phyloP scores from a whole-genome alignment of 2,329 filamentous ascomycete genomes.

The Epichloe typhina region DNA sequence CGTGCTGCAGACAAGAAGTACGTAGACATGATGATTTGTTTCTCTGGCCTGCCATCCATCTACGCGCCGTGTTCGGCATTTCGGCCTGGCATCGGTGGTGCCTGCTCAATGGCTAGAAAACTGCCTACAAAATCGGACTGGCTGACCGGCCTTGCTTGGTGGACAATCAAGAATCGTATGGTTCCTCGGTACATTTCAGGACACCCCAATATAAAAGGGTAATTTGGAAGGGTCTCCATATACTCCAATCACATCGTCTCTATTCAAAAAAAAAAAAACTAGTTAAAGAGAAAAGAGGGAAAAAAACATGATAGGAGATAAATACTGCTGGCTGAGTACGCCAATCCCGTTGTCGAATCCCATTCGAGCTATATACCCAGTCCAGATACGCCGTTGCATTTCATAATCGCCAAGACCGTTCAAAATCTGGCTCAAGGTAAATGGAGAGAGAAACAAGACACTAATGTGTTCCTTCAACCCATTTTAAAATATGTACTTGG shows the following conservation, averaged over 20 bases:
- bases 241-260: neutral
- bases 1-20: too few species aligned
- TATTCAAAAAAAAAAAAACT: slow-evolving; percentile 1
- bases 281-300: neutral
- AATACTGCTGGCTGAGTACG: slow-evolving; percentile 2
- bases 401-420: slow-evolving; percentile 2
- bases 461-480: neutral
- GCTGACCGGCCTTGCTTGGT: too few species aligned
- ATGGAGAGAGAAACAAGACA: neutral
- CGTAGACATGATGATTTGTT: too few species aligned
- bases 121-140: too few species aligned
- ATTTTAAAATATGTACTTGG: slow-evolving; percentile 1
- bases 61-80: too few species aligned
- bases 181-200: too few species aligned
- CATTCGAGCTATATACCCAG: slow-evolving; percentile 1
- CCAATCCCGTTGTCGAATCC: slow-evolving; percentile 1
- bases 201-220: too few species aligned
- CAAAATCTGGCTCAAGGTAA: neutral
- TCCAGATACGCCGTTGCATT: slow-evolving; percentile 2
- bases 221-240: too few species aligned
- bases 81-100: too few species aligned
- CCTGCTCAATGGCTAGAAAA: too few species aligned
- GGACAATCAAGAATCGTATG: too few species aligned
- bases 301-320: slow-evolving; percentile 1
- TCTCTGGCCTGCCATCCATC: too few species aligned